Base-by-base conservation (phyloP, 2,329 filamentous ascomycete species). In the Beauveria brongniartii region DNA sequence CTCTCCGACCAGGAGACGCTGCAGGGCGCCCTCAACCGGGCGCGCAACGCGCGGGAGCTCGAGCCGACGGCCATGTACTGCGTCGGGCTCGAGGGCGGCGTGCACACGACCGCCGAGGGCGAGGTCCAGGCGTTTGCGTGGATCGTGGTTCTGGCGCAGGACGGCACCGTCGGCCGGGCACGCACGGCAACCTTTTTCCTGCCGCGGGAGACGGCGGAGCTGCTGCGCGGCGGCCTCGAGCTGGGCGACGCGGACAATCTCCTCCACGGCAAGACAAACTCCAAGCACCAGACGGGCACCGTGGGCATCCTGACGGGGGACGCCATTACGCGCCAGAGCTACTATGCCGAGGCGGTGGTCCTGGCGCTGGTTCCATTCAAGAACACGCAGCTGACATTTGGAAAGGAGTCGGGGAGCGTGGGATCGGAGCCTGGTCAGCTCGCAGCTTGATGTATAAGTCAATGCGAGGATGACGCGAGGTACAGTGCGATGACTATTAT, bases 61-160 rank as follows among this genome's bases (percentile, higher is more conserved):
- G 64, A 68, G 22, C 70, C 71, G 2, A 64, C 70, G 24, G 75
- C 72, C 1, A 70, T 75, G 50, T 77, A 69, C 63, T 77, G 74
- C 72, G 65, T 77, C 40, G 75, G 75, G 5, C 69, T 77, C 20
- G 75, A 78, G 63, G 75, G 75, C 22, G 75, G 75, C 3, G 69
- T 77, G 4, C 72, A 75, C 41, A 63, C 64, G n/a, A 62, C 62
- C 6, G 62, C 62, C 8, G 61, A 63, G 14, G 64, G 56, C 8
- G 55, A 68, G 9, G 65, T 76, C 26, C 67, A 70, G 59, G 72
- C 71, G 10, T 77, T 77, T 65, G 75, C 75, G 2, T 77, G 75
- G 75, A 67, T 77, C 10, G 73, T 72, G 1, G 66, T 78, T 1
- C 64, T 69, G 6, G 64, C 64, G 10, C 64, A 62, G 6, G 66